Percentiles rank a stretch among this genome's conserved stretches.
phyloP scores from a whole-genome alignment of 2,329 filamentous ascomycete species.

The Cladosporium colombiae region DNA sequence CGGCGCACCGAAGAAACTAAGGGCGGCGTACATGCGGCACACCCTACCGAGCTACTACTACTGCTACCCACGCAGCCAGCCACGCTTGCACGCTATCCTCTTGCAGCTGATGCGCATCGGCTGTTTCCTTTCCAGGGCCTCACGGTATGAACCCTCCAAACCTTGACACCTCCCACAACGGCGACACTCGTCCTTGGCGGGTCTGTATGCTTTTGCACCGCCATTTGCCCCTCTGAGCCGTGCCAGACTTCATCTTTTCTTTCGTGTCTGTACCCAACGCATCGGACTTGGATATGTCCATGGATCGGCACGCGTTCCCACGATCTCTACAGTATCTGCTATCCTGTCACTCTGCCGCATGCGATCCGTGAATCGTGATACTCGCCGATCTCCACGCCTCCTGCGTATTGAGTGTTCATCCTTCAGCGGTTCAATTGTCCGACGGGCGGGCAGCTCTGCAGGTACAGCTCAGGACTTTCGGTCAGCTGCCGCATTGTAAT shows the following conservation, averaged over 20 bases:
- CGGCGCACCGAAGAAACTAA: background rate
- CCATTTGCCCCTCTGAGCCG: background rate
- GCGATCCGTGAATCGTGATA: background rate
- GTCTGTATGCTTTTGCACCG: background rate
- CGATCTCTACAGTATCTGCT: background rate
- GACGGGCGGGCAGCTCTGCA: background rate
- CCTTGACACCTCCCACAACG: background rate
- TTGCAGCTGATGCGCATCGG: background rate
- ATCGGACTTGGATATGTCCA: background rate
- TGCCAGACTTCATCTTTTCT: background rate
- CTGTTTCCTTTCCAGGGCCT: background rate
- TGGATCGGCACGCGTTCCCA: background rate
- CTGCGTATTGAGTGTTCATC: background rate
- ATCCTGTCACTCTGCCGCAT: background rate
- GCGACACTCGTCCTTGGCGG: background rate
- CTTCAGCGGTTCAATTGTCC: background rate
- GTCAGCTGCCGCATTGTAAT: background rate
- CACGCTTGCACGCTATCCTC: background rate
- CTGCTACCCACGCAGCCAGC: background rate
- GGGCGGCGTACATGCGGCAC: background rate
- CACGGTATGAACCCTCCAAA: background rate
- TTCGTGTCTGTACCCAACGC: background rate
- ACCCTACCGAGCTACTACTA: background rate
- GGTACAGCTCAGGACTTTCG: background rate
- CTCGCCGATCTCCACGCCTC: background rate